Percentiles rank a stretch among this genome's conserved stretches.
Evolutionary conservation across 2,329 filamentous ascomycete genomes (phyloP).

Genomic region (Paecilomyces niveus): DNA sequence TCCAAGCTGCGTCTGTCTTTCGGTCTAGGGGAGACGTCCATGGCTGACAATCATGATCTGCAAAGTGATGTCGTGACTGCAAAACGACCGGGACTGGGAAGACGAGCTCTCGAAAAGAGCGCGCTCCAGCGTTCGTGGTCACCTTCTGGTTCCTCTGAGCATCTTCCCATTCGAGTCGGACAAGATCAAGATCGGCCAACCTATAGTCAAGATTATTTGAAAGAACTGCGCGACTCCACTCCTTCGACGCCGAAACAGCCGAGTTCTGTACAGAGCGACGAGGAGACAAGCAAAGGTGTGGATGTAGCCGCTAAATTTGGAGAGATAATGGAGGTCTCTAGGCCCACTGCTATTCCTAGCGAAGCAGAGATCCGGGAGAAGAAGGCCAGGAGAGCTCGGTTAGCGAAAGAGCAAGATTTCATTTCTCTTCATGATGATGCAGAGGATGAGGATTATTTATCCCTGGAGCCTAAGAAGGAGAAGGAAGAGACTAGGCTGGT

Average conservation of each 20-base stretch:
- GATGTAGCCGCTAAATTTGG: constrained; percentile 45
- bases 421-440: constrained; percentile 33
- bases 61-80: constrained; percentile 51
- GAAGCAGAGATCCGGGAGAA: constrained; percentile 83
- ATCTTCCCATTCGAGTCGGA: constrained; percentile 51
- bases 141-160: constrained; percentile 40
- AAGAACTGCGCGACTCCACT: constrained; percentile 78
- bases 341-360: constrained; percentile 57
- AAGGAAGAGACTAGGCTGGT: constrained; percentile 68
- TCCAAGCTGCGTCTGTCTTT: constrained; percentile 72
- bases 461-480: constrained; percentile 48
- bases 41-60: constrained; percentile 48
- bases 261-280: constrained; percentile 17
- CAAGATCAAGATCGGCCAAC: constrained; percentile 65
- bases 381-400: constrained; percentile 77
- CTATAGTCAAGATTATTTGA: constrained; percentile 81
- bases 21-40: constrained; percentile 52
- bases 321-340: constrained; percentile 27
- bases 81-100: constrained; percentile 53
- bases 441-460: constrained; percentile 37
- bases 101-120: constrained; percentile 60
- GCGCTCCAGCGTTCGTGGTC: constrained; percentile 51
- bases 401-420: constrained; percentile 61
- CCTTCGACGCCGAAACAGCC: constrained; percentile 67
- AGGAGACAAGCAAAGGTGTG: constrained; percentile 49